phyloP scores from a whole-genome alignment of 768 basidiomycete species.

The Holtermanniella nyarrowii region DNA sequence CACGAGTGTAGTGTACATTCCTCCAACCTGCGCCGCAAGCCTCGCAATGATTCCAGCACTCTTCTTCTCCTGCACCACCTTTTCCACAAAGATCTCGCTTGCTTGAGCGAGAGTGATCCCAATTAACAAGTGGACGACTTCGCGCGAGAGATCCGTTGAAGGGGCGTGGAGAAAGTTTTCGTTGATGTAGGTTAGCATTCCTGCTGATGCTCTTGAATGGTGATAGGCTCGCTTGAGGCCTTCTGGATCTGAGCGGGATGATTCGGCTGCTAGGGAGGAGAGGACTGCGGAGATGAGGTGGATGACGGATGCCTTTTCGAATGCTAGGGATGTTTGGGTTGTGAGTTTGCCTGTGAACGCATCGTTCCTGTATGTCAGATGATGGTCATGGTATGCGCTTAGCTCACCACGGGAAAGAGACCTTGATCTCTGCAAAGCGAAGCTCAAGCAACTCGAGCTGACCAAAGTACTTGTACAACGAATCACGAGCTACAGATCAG shows the following conservation, averaged over 20 bases:
- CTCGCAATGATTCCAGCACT: conserved; percentile 59
- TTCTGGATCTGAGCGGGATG: conserved; percentile 71
- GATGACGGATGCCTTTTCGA: conserved; percentile 93
- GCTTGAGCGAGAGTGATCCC: conserved; percentile 85
- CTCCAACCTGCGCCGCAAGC: conserved; percentile 70
- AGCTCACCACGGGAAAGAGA: conserved; percentile 73
- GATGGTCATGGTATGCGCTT: background rate
- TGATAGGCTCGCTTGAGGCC: conserved; percentile 87
- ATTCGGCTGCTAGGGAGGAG: conserved; percentile 62
- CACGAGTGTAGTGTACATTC: conserved; percentile 65
- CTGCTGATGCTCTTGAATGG: conserved; percentile 78
- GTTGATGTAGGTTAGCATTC: conserved; percentile 97
- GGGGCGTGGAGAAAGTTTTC: conserved; percentile 99
- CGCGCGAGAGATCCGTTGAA: conserved; percentile 82
- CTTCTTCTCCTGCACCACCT: conserved; percentile 88
- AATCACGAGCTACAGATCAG: conserved; percentile 58
- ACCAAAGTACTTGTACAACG: conserved; percentile 98
- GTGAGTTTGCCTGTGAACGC: conserved; percentile 91
- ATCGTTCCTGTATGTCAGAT: conserved; percentile 52
- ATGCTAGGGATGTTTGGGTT: conserved; percentile 91
- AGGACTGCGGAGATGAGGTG: conserved; percentile 94
- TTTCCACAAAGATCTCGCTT: conserved; percentile 92
- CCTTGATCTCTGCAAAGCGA: conserved; percentile 89
- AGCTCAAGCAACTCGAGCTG: conserved; percentile 95
- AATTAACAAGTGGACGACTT: conserved; percentile 86